A percentile compares a stretch with the other conserved stretches of the same genome.
These are phyloP conservation scores for Nakaseomyces delphensis DNA, from an alignment of 1,139 yeast species.

Conservation along the genomic window DNA sequence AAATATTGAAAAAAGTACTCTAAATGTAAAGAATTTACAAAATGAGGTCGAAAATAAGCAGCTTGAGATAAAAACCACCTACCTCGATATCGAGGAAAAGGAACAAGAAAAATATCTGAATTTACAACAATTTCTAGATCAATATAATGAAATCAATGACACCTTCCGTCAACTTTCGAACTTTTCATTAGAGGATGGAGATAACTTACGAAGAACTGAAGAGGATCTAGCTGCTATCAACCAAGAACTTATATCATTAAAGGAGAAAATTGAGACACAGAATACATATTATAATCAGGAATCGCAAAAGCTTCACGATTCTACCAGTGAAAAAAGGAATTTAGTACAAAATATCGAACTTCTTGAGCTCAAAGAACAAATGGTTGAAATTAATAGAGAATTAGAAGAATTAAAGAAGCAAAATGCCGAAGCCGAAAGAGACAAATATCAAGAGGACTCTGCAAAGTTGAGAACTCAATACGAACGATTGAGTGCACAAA, in stretches of 20 bases:
- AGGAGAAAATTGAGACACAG: conserved; percentile 18
- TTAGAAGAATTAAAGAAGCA: conserved; percentile 41
- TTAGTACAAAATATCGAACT: conserved; percentile 49
- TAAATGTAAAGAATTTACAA: background rate
- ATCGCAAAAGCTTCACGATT: conserved; percentile 38
- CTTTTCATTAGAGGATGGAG: background rate
- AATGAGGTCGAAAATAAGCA: conserved; percentile 3
- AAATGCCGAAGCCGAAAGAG: conserved; percentile 58
- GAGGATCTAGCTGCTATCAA: conserved; percentile 15
- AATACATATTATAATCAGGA: conserved; percentile 22
- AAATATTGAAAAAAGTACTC: conserved; percentile 7
- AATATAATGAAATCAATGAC: background rate
- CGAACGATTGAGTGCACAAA: conserved; percentile 52
- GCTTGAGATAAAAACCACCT: background rate
- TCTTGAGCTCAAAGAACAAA: conserved; percentile 35
- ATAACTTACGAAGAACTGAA: conserved; percentile 14
- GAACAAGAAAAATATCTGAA: background rate
- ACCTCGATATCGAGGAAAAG: conserved; percentile 1
- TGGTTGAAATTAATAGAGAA: conserved; percentile 32
- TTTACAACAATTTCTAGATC: background rate
- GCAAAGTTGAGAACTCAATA: conserved; percentile 45
- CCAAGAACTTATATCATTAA: conserved; percentile 14
- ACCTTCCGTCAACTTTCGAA: conserved; percentile 1
- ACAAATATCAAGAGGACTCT: conserved; percentile 55
- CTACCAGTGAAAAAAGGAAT: conserved; percentile 45